Evolutionary conservation across 257 asterid species (phyloP).

Genomic region (Craterostigma plantagineum): DNA sequence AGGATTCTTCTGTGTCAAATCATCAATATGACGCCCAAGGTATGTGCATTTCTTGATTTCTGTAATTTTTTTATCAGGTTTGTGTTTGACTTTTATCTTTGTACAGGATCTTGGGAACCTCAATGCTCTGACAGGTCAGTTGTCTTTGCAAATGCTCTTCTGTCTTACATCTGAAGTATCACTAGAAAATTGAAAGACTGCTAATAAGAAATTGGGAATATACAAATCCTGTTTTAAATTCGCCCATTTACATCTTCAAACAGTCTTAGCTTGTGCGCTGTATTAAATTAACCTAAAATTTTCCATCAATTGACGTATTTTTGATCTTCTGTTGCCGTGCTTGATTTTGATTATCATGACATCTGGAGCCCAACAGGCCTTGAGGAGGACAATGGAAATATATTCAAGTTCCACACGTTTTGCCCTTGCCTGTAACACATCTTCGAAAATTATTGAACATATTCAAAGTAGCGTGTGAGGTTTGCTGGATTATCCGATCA

Average conservation of each 20-base stretch:
- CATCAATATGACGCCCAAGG: constrained; percentile 28
- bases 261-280: too few species aligned
- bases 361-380: constrained; percentile 96
- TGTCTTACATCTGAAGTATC: background rate
- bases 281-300: background rate
- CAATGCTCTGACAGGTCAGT: constrained; percentile 68
- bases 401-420: constrained; percentile 88
- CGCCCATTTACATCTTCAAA: too few species aligned
- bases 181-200: too few species aligned
- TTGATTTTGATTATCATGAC: constrained; percentile 59
- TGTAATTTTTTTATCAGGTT: constrained; percentile 4
- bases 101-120: constrained; percentile 33
- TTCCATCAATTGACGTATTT: background rate
- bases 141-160: background rate
- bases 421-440: constrained; percentile 94
- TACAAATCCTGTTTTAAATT: too few species aligned
- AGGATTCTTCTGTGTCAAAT: constrained; percentile 44
- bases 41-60: background rate
- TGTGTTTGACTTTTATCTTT: too few species aligned
- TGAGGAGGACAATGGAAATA: constrained; percentile 98
- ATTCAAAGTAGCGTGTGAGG: constrained; percentile 94
- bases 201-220: too few species aligned
- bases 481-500: constrained; percentile 80
- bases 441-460: constrained; percentile 85
- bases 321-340: constrained; percentile 11